A percentile compares a stretch with the other conserved stretches of the same genome.
These are phyloP conservation scores for Vigna angularis DNA, from an alignment of 306 rosid species.

Conservation along the genomic window DNA sequence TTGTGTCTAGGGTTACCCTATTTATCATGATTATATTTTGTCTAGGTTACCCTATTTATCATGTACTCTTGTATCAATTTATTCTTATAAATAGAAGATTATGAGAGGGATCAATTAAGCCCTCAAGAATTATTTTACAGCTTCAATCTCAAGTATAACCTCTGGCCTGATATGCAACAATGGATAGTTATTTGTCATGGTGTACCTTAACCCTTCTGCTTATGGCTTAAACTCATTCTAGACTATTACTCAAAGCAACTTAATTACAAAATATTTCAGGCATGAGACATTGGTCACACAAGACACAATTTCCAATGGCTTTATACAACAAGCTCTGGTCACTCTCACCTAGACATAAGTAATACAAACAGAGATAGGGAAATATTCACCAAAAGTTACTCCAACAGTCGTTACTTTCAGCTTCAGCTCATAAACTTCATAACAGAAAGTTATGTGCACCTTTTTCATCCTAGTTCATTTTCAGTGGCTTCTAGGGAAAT, in stretches of 20 bases:
- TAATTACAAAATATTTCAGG: slow-evolving; percentile 19
- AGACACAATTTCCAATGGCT: slow-evolving; percentile 25
- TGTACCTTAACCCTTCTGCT: slow-evolving; percentile 18
- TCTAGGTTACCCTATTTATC: no score
- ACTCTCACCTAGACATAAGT: slow-evolving; percentile 14
- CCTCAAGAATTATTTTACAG: no score
- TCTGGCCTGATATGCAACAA: slow-evolving; percentile 6
- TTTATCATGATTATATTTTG: no score
- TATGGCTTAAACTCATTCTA: neutral
- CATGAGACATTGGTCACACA: slow-evolving; percentile 17
- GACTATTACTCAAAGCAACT: slow-evolving; percentile 36
- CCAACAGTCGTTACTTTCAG: slow-evolving; percentile 28
- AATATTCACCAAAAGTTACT: slow-evolving; percentile 9
- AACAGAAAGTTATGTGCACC: slow-evolving; percentile 15
- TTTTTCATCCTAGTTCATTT: slow-evolving; percentile 37
- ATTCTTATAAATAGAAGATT: no score
- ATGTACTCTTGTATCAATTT: no score
- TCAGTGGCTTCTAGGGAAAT: slow-evolving; percentile 2
- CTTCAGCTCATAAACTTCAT: slow-evolving; percentile 26
- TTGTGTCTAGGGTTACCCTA: no score
- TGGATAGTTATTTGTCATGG: slow-evolving; percentile 30
- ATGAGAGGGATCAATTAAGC: no score
- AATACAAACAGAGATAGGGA: slow-evolving; percentile 12
- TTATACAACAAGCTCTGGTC: slow-evolving; percentile 2
- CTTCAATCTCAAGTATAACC: no score